Evolutionary conservation across 345 rosid species (phyloP).

Genomic region (Bruguiera parviflora): DNA sequence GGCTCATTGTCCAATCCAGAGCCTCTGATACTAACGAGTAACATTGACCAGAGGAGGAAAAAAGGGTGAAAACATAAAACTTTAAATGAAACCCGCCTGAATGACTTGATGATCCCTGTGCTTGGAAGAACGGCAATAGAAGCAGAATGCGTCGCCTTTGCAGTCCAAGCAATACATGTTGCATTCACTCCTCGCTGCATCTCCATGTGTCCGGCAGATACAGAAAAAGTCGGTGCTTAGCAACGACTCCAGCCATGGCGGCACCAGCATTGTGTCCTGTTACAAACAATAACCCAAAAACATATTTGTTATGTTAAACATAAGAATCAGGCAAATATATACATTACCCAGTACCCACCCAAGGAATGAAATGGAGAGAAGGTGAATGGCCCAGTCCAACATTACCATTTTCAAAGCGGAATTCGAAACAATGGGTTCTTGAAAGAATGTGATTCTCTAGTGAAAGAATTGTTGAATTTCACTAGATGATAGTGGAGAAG

Average conservation of each 20-base stretch:
- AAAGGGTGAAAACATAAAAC: background rate
- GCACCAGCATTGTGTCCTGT: conserved; percentile 56
- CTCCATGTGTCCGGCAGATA: conserved; percentile 55
- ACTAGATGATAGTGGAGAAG: conserved; percentile 5
- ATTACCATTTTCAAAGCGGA: conserved; percentile 15
- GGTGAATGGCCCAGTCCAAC: background rate
- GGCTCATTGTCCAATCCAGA: background rate
- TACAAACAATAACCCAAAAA: background rate
- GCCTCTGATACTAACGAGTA: background rate
- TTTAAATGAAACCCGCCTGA: conserved; percentile 40
- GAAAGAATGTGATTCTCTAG: conserved; percentile 1
- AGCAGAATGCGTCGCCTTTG: conserved; percentile 57
- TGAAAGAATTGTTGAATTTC: background rate
- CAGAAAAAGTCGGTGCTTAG: conserved; percentile 58
- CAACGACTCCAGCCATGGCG: conserved; percentile 76
- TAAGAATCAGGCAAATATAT: background rate
- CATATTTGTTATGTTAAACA: background rate
- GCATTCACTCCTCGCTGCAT: conserved; percentile 68
- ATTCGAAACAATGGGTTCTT: conserved; percentile 12
- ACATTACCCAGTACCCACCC: background rate
- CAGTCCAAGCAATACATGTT: conserved; percentile 91
- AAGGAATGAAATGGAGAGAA: background rate
- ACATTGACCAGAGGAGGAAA: background rate
- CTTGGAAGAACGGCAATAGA: conserved; percentile 72
- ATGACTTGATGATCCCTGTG: conserved; percentile 78